These are phyloP conservation scores for Sclerotinia spermophila DNA, from an alignment of 2,329 filamentous ascomycete species.

Conservation along the genomic window DNA sequence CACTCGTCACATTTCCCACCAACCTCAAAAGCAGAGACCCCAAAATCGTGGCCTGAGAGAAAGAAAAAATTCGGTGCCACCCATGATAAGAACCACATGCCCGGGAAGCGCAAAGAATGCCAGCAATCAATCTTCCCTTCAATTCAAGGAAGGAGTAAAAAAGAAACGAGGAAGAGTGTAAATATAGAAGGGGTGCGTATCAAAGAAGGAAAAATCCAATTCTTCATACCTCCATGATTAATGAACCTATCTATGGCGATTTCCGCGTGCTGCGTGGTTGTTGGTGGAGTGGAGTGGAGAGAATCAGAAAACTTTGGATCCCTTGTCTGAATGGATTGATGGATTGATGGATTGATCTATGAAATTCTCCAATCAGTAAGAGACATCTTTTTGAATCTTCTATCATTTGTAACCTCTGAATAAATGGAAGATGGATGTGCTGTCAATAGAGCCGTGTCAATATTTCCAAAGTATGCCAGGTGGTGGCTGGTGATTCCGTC, in stretches of 20 bases:
- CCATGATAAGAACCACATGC: neutral
- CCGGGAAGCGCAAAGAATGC: neutral
- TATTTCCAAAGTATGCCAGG: neutral
- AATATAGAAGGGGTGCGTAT: neutral
- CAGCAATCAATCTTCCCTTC: neutral
- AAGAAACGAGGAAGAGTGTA: neutral
- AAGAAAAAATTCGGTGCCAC: neutral
- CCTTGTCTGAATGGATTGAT: neutral
- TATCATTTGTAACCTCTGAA: neutral
- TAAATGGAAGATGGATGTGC: neutral
- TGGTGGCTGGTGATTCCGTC: neutral
- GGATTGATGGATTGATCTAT: neutral
- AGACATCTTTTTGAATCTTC: neutral
- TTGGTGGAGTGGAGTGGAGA: neutral
- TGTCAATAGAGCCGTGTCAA: neutral
- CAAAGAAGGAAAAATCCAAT: neutral
- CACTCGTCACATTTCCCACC: conserved; percentile 1
- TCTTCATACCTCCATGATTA: conserved; percentile 27
- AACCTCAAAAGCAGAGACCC: neutral
- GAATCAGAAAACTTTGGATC: neutral
- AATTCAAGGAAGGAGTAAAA: neutral
- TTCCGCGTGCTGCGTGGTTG: neutral
- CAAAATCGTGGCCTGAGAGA: neutral
- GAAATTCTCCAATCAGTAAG: neutral
- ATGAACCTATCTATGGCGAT: neutral